Evolutionary conservation across 768 basidiomycete genomes (phyloP), one percentile per base, ranked within the genome.

Genomic region (Suillus decipiens): DNA sequence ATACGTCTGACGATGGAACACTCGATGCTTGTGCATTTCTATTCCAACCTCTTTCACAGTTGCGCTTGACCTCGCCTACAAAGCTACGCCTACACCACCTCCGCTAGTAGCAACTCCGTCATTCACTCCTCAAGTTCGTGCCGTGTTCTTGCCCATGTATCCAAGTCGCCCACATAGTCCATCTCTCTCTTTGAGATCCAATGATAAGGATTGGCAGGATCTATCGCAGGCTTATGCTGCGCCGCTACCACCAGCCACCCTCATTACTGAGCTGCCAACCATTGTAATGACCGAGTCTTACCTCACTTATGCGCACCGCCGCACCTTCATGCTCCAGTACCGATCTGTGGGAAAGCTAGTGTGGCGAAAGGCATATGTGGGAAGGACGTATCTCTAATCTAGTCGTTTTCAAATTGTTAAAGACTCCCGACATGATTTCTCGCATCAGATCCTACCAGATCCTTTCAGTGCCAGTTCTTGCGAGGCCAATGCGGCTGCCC

Each of bases 291-390:
- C 68, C 2, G 75, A 74, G 45, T 61, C 67, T 28, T 67, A 66
- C 34, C 74, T 71, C 9, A 73, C 66, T 61, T 76, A 75, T 57
- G 74, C 74, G 0, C 74, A n/a, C n/a, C n/a, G n/a, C n/a, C 28
- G 28, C 28, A 75, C 54, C 53, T 75, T 22, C 60, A 66, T 5
- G 66, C 67, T 7, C 68, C 68, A 39, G 47, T 65, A 22, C 67
- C 65, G 11, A n/a, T 64, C 4, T 45, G 60, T 55, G 63, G 28
- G 10, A 19, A 55, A 43, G 57, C 24, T 34, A 34, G 36, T 12
- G 41, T 31, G 22, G 22, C 24, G 24, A 31, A 59, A 37, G 51
- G 59, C 45, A 37, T 47, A 22, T 34, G 60, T 61, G 63, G 53
- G 24, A 56, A 61, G 36, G 42, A 34, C n/a, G 28, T 28, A 28